Evolutionary conservation across 1,284 basidiomycete species (phyloP), one percentile per base, ranked within the genome.

Genomic region (Tremellales sp.): DNA sequence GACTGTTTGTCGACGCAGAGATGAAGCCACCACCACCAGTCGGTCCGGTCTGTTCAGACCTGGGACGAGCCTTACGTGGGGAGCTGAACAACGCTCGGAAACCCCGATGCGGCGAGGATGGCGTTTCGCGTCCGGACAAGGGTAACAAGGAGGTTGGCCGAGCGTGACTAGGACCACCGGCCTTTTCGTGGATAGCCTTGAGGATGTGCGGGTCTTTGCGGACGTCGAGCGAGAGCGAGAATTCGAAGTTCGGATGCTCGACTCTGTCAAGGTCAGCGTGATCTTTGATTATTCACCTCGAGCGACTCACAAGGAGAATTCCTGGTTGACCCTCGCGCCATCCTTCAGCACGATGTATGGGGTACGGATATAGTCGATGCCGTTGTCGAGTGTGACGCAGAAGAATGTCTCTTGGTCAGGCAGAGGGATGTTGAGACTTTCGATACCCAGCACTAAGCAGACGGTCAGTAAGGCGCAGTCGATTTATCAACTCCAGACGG

Each of bases 291-390:
- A 24, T 31, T n/a, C 7, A n/a, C n/a, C n/a, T n/a, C n/a, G n/a
- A n/a, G n/a, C 15, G 5, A 57, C 88, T 56, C 64, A 91, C 89
- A 94, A 76, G 63, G 96, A 91, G 62, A 97, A 97, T 71, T 97
- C 92, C 70, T 96, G 90, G 27, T 88, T 85, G 56, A 97, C 88
- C 19, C 78, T 78, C 48, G 81, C 82, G 24, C 86, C 83, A 33
- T 78, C 74, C 26, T 75, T 76, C 3, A 97, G 76, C 10, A 77
- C 75, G 37, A 79, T 80, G 61, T 89, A 87, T 0, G 89, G 91
- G 0, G 93, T 97, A 4, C 89, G 89, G 48, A 98, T 94, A 59
- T 87, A 93, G 73, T 97, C 92, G 51, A 96, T 91, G 7, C 93
- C 92, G 62, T 97, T 97, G 75, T 97, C 94, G 52, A 98, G 78